A percentile compares a stretch with the other conserved stretches of the same genome.
Evolutionary conservation across 768 basidiomycete genomes (phyloP).

Genomic region (Panellus pusillus): DNA sequence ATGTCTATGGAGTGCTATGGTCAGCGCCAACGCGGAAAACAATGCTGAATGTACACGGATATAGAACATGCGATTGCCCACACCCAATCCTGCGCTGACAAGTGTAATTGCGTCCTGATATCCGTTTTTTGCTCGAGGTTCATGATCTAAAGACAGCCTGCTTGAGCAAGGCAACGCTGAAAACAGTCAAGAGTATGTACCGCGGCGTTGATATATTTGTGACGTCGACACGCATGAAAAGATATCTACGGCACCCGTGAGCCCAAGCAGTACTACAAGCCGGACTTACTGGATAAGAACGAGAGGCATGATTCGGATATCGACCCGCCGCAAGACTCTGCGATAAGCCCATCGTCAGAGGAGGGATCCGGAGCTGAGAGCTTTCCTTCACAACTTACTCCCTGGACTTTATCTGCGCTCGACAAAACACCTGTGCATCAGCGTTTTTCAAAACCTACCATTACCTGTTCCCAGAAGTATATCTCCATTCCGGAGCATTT

Average conservation of each 20-base stretch:
- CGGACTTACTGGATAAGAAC: conserved; percentile 20
- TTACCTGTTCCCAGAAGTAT: too few species aligned
- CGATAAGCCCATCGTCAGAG: conserved; percentile 7
- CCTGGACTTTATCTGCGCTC: too few species aligned
- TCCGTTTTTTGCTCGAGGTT: conserved; percentile 22
- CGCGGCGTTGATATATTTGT: conserved; percentile 24
- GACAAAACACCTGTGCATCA: too few species aligned
- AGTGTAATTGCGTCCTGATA: conserved; percentile 21
- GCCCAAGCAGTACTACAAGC: background rate
- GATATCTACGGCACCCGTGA: conserved; percentile 12
- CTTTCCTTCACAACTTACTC: conserved; percentile 1
- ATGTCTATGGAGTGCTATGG: conserved; percentile 1
- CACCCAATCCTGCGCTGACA: conserved; percentile 25
- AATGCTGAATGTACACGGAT: conserved; percentile 11
- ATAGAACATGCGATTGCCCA: conserved; percentile 27
- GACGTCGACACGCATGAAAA: conserved; percentile 25
- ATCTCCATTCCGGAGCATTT: too few species aligned
- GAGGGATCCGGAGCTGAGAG: background rate
- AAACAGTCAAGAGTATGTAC: background rate
- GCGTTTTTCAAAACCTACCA: too few species aligned
- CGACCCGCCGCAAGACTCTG: conserved; percentile 14
- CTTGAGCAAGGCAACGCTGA: background rate
- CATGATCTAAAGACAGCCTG: conserved; percentile 15
- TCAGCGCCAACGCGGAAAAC: background rate
- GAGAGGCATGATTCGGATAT: conserved; percentile 10